Evolutionary conservation across 1,284 basidiomycete genomes (phyloP).

Genomic region (Boletus coffeatus): DNA sequence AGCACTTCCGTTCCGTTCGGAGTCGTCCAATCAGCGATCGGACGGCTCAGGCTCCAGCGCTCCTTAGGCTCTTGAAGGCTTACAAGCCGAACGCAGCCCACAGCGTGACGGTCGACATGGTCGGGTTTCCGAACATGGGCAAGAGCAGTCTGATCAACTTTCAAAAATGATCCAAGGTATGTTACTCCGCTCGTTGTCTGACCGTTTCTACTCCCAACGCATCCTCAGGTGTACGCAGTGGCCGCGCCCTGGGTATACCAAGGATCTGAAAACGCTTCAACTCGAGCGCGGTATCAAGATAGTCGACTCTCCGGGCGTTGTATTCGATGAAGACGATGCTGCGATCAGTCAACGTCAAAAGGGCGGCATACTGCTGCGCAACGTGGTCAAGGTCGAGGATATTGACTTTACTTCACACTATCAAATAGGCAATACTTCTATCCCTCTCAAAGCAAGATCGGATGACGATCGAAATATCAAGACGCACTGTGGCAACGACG

Average conservation of each 20-base stretch:
- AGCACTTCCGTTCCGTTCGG: no score
- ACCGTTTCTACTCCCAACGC: constrained; percentile 33
- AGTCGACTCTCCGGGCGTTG: constrained; percentile 94
- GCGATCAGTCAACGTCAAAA: constrained; percentile 50
- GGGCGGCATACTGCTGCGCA: constrained; percentile 77
- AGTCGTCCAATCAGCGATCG: no score
- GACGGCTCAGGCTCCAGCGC: no score
- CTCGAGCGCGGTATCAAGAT: constrained; percentile 92
- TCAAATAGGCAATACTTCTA: no score
- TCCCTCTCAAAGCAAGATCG: constrained; percentile 54
- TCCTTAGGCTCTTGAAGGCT: no score
- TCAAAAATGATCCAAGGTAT: no score
- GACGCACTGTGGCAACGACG: no score
- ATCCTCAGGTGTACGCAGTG: constrained; percentile 75
- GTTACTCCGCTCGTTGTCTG: no score
- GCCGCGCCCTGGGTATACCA: constrained; percentile 96
- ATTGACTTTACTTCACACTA: constrained; percentile 35
- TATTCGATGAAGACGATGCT: constrained; percentile 71
- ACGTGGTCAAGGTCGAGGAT: constrained; percentile 90
- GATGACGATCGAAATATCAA: constrained; percentile 32
- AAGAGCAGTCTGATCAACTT: no score
- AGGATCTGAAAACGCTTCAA: constrained; percentile 90
- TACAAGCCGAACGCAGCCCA: no score
- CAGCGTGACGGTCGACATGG: no score
- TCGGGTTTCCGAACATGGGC: no score